Conservation (phyloP, 2,329 filamentous ascomycete genomes). For the Penicillium sumatraense region DNA sequence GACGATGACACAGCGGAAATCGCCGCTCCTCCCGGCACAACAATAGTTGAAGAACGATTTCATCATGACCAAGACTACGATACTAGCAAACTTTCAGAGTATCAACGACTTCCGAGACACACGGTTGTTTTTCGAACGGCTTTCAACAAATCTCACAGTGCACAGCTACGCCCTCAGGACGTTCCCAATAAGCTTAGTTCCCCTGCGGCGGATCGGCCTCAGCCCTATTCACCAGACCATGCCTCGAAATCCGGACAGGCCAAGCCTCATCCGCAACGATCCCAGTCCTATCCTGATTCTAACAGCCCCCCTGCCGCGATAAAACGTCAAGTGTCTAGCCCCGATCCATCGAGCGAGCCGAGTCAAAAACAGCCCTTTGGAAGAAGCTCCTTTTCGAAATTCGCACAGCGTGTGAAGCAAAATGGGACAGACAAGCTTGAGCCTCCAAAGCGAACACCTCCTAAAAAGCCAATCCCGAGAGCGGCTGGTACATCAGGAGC, state of each 20-base stretch:
- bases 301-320: slow-evolving; percentile 1
- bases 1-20: slow-evolving; percentile 49
- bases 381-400: slow-evolving; percentile 36
- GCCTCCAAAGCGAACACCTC: slow-evolving; percentile 19
- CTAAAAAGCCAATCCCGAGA: slow-evolving; percentile 24
- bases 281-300: slow-evolving; percentile 6
- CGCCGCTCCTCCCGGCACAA: slow-evolving; percentile 50
- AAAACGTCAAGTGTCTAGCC: slow-evolving; percentile 12
- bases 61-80: slow-evolving; percentile 52
- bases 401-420: slow-evolving; percentile 41
- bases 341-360: slow-evolving; percentile 22
- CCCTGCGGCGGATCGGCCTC: slow-evolving; percentile 3
- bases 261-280: neutral
- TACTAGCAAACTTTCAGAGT: slow-evolving; percentile 47
- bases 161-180: slow-evolving; percentile 36
- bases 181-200: neutral
- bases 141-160: slow-evolving; percentile 45
- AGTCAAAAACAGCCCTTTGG: slow-evolving; percentile 27
- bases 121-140: slow-evolving; percentile 52
- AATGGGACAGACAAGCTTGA: slow-evolving; percentile 31
- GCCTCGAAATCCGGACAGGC: neutral
- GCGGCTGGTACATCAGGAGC: slow-evolving; percentile 7
- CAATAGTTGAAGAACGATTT: slow-evolving; percentile 51
- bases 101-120: slow-evolving; percentile 45
- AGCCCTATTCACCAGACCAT: neutral